Evolutionary conservation across 257 asterid species (phyloP).

Genomic region (Paraleonurus japonicus): DNA sequence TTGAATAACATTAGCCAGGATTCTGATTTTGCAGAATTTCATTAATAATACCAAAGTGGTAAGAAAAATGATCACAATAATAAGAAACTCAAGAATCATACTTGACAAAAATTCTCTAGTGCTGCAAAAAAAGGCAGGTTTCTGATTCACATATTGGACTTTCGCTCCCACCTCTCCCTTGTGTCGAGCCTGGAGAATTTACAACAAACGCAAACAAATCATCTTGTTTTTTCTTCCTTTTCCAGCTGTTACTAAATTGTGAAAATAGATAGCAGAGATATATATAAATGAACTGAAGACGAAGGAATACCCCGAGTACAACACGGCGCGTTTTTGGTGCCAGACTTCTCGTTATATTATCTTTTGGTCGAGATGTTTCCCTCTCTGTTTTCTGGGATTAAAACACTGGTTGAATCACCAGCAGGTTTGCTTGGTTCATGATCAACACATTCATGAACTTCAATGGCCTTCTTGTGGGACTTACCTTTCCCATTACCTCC

Average conservation of each 20-base stretch:
- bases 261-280: constrained; percentile 8
- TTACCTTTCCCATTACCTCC: constrained; percentile 42
- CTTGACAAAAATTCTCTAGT: background rate
- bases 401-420: constrained; percentile 23
- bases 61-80: background rate
- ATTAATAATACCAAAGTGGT: background rate
- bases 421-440: constrained; percentile 24
- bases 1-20: background rate
- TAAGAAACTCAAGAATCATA: background rate
- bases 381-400: constrained; percentile 23
- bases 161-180: constrained; percentile 87
- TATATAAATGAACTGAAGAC: background rate
- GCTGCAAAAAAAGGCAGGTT: background rate
- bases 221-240: background rate
- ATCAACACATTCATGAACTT: constrained; percentile 19
- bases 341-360: constrained; percentile 19
- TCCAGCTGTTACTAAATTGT: background rate
- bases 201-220: constrained; percentile 15
- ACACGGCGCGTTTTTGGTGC: constrained; percentile 46
- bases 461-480: constrained; percentile 33
- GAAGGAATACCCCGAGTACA: constrained; percentile 75
- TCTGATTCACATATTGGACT: constrained; percentile 70
- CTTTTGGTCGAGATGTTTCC: constrained; percentile 25
- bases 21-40: background rate
- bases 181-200: constrained; percentile 58